A percentile compares a stretch with the other conserved stretches of the same genome.
Conservation (phyloP, 306 rosid genomes). For the Canavalia gladiata region DNA sequence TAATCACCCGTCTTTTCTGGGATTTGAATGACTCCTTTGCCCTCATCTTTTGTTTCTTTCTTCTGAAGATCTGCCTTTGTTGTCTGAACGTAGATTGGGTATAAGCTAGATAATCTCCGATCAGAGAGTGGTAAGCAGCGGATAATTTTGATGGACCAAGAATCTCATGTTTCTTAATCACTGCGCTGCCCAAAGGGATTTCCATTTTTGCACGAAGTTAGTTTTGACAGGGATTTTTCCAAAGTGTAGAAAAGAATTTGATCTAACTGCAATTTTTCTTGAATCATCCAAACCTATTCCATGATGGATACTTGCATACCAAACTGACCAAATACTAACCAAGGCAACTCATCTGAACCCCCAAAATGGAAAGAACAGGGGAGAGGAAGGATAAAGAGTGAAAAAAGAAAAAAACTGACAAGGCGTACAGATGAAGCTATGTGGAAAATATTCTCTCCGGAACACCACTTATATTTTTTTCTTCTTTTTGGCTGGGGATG, state of each 20-base stretch:
- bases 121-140: constrained; percentile 92
- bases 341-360: constrained; percentile 53
- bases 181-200: constrained; percentile 31
- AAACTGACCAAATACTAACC: constrained; percentile 59
- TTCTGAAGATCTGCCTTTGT: constrained; percentile 41
- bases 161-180: constrained; percentile 57
- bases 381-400: constrained; percentile 49
- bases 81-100: constrained; percentile 66
- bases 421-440: constrained; percentile 50
- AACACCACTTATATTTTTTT: constrained; percentile 41
- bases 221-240: constrained; percentile 42
- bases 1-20: constrained; percentile 44
- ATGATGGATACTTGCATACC: constrained; percentile 52
- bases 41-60: constrained; percentile 17
- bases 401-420: constrained; percentile 49
- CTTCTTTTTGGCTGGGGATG: constrained; percentile 13
- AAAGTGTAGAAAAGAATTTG: constrained; percentile 45
- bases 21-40: constrained; percentile 6
- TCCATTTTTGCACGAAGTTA: constrained; percentile 44
- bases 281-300: constrained; percentile 49
- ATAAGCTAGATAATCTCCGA: constrained; percentile 88
- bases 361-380: constrained; percentile 56
- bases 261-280: constrained; percentile 49
- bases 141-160: constrained; percentile 82
- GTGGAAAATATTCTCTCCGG: constrained; percentile 48